Base-by-base conservation (phyloP, 352 stramenopile genomes). In the Globisporangium yorkense region DNA sequence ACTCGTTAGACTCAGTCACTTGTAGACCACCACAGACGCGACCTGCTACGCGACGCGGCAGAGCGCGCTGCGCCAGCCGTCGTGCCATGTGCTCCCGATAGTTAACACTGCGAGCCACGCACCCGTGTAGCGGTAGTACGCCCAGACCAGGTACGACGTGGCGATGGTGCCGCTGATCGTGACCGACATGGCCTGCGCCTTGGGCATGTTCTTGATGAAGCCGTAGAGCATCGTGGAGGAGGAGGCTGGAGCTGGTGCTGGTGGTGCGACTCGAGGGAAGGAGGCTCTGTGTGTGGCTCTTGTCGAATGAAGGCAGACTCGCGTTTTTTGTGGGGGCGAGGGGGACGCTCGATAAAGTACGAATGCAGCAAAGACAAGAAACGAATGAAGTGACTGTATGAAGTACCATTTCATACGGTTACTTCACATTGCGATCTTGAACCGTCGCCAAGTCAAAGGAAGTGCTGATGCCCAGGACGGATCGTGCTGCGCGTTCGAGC, bases 191-290 rank as follows among this genome's bases (percentile, higher is more conserved):
- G 72, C 78, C 62, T 71, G 74, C 56, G 55, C 61, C 71, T 86
- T 88, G 49, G 79, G 76, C 56, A 90, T 60, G 67, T 86, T 87
- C 72, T 85, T 80, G 58, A 74, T 76, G 52, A 84, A 46, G 51
- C 68, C 56, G 74, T 84, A 88, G 62, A 92, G 74, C 75, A 89
- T 75, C 51, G 37, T 81, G 56, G 40, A 59, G 46, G 6, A n/a
- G 3, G 13, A 20, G 15, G 31, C 31, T 5, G 31, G 8, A 2
- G 33, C 8, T 2, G 37, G 8, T 43, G 10, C 13, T 16, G 37
- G 37, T 43, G 37, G 37, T 43, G 37, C 37, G 37, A 37, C 33
- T 37, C 9, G 33, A 37, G 33, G 33, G 37, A 12, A 10, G 12
- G 37, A 10, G 37, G 5, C 37, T 43, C 35, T 3, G 10, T 37